Base-by-base conservation (phyloP, 2,329 filamentous ascomycete species). In the Blastomyces gilchristii region DNA sequence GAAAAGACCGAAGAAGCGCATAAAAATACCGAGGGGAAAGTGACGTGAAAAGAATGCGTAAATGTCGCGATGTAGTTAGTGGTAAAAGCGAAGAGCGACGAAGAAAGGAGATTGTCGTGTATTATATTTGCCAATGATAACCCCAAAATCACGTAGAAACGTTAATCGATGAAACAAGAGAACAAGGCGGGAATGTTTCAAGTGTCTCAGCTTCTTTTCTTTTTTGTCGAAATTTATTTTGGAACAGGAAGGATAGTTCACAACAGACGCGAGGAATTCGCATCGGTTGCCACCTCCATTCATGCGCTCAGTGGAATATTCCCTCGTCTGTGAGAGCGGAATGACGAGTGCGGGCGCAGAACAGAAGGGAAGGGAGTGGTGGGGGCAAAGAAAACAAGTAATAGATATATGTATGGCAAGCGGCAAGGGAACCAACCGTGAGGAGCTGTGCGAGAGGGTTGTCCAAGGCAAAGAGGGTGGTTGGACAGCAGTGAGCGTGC, bases 271-370 rank as follows among this genome's bases (percentile, higher is more conserved):
- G 54, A 63, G 64, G 62, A 65, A 67, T 66, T 62, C 59, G 58
- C 66, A 39, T 37, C 56, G 18, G 63, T 65, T 60, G 62, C 31
- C 61, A 54, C 58, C 66, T 67, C 67, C 65, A 66, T 66, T 57
- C 60, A 52, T 50, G 59, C 47, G 39, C 25, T 49, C 22, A n/a
- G n/a, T 37, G 28, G 25, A 9, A 18, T 43, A 41, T 43, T 39
- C 22, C 43, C 45, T 49, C 34, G 50, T 8, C 28, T 34, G 50
- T 53, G 50, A 34, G 53, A 54, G 52, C 31, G 2, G 25, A 39
- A 41, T 25, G 52, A 34, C 28, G 28, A 50, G 50, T 18, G 50
- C 18, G 28, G 18, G 52, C 7, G 28, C 12, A 54, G 16, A 18
- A 31, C 31, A 16, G n/a, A 31, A 12, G 5, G 8, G 14, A n/a